phyloP scores from a whole-genome alignment of 2,329 filamentous ascomycete genomes.

The Aspergillus persii region DNA sequence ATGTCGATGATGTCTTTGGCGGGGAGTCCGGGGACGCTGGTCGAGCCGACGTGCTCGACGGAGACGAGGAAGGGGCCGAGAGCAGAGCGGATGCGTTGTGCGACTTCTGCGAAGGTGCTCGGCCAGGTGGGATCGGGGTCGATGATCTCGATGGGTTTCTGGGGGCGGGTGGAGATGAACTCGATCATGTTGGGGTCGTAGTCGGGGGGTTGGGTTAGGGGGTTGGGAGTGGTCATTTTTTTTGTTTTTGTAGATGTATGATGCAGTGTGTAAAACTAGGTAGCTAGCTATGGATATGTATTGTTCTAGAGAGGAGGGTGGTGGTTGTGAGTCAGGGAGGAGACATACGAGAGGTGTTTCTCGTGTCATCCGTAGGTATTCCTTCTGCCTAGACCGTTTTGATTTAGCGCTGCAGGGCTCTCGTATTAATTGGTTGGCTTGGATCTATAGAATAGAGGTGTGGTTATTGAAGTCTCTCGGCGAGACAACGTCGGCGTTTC shows the following conservation, averaged over 20 bases:
- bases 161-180: conserved; percentile 3
- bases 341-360: background rate
- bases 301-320: background rate
- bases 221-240: background rate
- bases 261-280: too few relatives aligned
- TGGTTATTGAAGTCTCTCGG: too few relatives aligned
- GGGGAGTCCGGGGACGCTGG: conserved; percentile 49
- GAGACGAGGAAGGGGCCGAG: conserved; percentile 21
- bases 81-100: conserved; percentile 19
- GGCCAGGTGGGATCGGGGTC: conserved; percentile 25
- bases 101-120: conserved; percentile 13
- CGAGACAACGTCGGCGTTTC: too few relatives aligned
- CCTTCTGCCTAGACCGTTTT: background rate
- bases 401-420: background rate
- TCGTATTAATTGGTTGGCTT: background rate
- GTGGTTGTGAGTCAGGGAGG: background rate
- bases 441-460: background rate
- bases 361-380: background rate
- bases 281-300: too few relatives aligned
- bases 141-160: conserved; percentile 21
- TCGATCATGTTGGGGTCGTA: background rate
- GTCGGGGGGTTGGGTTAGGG: background rate
- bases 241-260: background rate
- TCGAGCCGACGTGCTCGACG: conserved; percentile 52
- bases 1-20: conserved; percentile 56